phyloP scores from a whole-genome alignment of 345 rosid species.

The Bretschneidera sinensis region DNA sequence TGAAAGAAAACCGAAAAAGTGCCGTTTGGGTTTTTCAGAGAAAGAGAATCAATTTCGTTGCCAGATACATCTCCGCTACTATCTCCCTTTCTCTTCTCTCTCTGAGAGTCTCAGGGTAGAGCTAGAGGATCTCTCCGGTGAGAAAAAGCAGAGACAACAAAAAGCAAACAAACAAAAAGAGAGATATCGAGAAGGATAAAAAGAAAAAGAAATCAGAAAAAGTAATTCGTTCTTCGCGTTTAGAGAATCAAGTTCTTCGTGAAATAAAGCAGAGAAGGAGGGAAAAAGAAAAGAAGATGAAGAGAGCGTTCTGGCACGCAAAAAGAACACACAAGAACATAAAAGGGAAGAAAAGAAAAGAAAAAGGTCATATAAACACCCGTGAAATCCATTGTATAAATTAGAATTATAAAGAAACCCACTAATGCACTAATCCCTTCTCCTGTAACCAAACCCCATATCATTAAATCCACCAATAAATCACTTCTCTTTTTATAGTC shows the following conservation, averaged over 20 bases:
- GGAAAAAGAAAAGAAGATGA: background rate
- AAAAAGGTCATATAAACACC: conserved; percentile 18
- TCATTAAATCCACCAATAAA: background rate
- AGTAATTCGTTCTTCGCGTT: conserved; percentile 61
- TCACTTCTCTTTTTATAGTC: background rate
- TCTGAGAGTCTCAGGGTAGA: conserved; percentile 10
- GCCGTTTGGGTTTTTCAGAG: conserved; percentile 27
- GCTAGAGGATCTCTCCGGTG: conserved; percentile 5
- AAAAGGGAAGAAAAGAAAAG: background rate
- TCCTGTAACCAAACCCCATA: background rate
- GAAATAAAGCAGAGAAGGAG: conserved; percentile 31
- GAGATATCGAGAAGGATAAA: conserved; percentile 6
- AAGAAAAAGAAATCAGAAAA: conserved; percentile 20
- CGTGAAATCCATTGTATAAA: conserved; percentile 15
- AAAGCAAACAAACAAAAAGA: background rate
- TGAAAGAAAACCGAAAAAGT: conserved; percentile 18
- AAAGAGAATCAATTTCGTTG: conserved; percentile 20
- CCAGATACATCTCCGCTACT: conserved; percentile 27
- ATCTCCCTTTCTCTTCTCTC: conserved; percentile 17
- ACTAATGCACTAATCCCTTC: conserved; percentile 8
- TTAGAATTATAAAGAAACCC: background rate
- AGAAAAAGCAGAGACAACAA: background rate
- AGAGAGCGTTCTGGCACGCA: conserved; percentile 6
- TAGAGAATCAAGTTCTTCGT: conserved; percentile 85
- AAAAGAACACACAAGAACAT: conserved; percentile 4